Evolutionary conservation across 73 alveolate genomes (phyloP).

Genomic region (Tetrahymena thermophila): DNA sequence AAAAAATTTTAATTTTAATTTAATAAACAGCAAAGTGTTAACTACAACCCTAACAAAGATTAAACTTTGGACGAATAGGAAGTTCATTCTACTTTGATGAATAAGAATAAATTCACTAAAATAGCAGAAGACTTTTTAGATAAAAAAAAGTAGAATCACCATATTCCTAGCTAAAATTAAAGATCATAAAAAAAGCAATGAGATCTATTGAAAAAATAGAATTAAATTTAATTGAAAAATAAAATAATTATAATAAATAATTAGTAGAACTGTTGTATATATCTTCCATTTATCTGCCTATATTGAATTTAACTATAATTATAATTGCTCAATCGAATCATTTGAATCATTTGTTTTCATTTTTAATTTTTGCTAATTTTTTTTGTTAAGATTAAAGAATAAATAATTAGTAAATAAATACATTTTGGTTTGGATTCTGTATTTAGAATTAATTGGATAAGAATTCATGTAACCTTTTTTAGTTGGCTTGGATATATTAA

Average conservation of each 20-base stretch:
- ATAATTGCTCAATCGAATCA: no score
- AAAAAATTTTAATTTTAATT: neutral
- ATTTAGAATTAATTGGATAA: neutral
- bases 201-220: neutral
- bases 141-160: neutral
- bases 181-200: neutral
- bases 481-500: neutral
- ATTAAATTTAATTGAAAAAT: neutral
- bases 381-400: neutral
- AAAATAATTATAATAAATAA: neutral
- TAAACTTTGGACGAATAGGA: neutral
- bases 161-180: neutral
- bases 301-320: no score
- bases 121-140: neutral
- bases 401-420: no score
- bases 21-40: neutral
- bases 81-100: neutral
- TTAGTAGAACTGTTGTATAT: neutral
- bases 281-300: neutral
- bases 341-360: no score
- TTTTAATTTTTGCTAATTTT: no score
- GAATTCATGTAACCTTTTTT: neutral
- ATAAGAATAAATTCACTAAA: neutral
- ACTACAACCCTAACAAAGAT: neutral
- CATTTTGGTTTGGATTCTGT: neutral